Conservation (phyloP, 441 rosid species). For the Corymbia calophylla region DNA sequence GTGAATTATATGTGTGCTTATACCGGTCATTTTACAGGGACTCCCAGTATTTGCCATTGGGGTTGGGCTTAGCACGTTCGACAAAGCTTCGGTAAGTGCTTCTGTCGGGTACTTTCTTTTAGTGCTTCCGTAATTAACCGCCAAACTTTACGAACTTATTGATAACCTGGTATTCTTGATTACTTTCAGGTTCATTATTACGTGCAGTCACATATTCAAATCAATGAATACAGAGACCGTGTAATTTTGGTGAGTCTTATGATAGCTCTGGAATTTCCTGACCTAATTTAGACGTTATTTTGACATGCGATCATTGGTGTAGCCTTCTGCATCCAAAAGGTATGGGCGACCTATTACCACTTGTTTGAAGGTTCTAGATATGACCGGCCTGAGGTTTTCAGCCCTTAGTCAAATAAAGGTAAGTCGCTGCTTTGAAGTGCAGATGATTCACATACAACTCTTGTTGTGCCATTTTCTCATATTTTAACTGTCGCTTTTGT, state of each 20-base stretch:
- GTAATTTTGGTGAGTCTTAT: conserved; percentile 62
- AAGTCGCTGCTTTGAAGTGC: not conserved
- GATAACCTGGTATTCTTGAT: not conserved
- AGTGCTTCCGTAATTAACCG: not conserved
- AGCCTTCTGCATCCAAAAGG: conserved; percentile 81
- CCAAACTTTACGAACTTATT: not conserved
- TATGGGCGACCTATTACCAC: conserved; percentile 74
- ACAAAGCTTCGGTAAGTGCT: conserved; percentile 91
- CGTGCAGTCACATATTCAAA: conserved; percentile 92
- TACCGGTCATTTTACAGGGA: conserved; percentile 43
- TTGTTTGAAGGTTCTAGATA: conserved; percentile 79
- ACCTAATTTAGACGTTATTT: not conserved
- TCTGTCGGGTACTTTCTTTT: not conserved
- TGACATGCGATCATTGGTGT: not conserved
- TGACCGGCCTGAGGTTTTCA: conserved; percentile 89
- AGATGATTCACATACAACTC: not conserved
- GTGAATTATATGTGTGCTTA: not conserved
- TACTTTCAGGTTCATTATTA: conserved; percentile 69
- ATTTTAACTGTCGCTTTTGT: not conserved
- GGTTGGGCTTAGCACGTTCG: conserved; percentile 78
- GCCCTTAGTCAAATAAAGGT: conserved; percentile 88
- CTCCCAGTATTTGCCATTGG: conserved; percentile 84
- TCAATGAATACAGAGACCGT: conserved; percentile 88
- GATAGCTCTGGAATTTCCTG: not conserved
- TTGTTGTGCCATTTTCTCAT: not conserved